Evolutionary conservation across 2,329 filamentous ascomycete genomes (phyloP).

Genomic region (Karstenula rhodostoma): DNA sequence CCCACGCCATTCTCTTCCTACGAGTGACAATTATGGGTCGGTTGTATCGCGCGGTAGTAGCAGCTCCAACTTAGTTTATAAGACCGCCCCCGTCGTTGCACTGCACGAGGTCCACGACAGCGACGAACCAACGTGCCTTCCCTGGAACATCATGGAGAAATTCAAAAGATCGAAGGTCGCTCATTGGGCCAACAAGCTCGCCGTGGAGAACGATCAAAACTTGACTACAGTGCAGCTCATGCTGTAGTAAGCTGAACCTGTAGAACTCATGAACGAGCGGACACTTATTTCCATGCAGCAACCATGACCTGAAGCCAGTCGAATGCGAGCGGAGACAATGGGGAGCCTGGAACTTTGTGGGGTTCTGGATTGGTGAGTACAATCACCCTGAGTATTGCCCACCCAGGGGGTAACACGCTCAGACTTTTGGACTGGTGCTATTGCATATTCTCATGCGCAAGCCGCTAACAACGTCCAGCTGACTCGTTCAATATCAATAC

Average conservation of each 20-base stretch:
- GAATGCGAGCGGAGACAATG: constrained; percentile 83
- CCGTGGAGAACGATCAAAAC: constrained; percentile 78
- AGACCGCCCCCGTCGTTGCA: constrained; percentile 22
- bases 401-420: too few relatives aligned
- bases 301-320: constrained; percentile 55
- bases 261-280: background rate
- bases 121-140: constrained; percentile 23
- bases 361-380: constrained; percentile 77
- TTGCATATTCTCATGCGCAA: background rate
- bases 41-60: constrained; percentile 28
- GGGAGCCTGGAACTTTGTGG: constrained; percentile 87
- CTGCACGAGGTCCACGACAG: constrained; percentile 26
- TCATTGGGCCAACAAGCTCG: constrained; percentile 65
- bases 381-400: too few relatives aligned
- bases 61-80: constrained; percentile 30
- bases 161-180: constrained; percentile 48
- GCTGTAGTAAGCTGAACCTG: constrained; percentile 77
- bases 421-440: background rate
- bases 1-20: constrained; percentile 40
- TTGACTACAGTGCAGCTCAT: constrained; percentile 82
- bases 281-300: constrained; percentile 7
- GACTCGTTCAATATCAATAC: constrained; percentile 70
- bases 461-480: constrained; percentile 23
- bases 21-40: constrained; percentile 17
- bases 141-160: constrained; percentile 51